Evolutionary conservation across 2,329 filamentous ascomycete species (phyloP).

Genomic region (Zarea fungicola): DNA sequence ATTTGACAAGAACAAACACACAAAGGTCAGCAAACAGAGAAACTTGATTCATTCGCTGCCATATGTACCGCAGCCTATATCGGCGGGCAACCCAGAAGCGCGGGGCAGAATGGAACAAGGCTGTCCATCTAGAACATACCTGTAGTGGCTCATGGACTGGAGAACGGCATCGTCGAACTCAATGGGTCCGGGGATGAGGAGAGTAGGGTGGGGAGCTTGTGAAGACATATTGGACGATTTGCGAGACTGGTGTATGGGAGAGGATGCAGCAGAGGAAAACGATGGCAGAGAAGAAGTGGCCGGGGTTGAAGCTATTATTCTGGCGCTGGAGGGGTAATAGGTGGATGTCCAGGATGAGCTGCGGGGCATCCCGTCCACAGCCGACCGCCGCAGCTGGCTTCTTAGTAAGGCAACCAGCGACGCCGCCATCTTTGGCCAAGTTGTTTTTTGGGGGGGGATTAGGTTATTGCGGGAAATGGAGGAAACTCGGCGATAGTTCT

Average conservation of each 20-base stretch:
- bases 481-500: neutral
- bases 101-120: neutral
- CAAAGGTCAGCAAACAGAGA: no score
- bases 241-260: slow-evolving; percentile 16
- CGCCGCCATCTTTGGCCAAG: no score
- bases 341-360: slow-evolving; percentile 7
- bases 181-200: slow-evolving; percentile 95
- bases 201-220: slow-evolving; percentile 59
- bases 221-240: slow-evolving; percentile 49
- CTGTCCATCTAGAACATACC: slow-evolving; percentile 52
- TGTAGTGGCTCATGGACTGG: slow-evolving; percentile 91
- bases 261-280: slow-evolving; percentile 15
- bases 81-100: neutral
- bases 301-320: slow-evolving; percentile 12
- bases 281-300: slow-evolving; percentile 14
- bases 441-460: no score
- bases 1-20: neutral
- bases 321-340: slow-evolving; percentile 13
- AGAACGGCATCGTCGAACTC: slow-evolving; percentile 98
- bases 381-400: slow-evolving; percentile 10
- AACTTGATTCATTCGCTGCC: neutral
- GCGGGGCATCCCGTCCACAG: slow-evolving; percentile 12
- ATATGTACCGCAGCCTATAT: neutral
- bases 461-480: neutral
- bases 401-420: slow-evolving; percentile 9